phyloP scores from a whole-genome alignment of 1,139 yeast species.

The Tardiomyces digboiensis region DNA sequence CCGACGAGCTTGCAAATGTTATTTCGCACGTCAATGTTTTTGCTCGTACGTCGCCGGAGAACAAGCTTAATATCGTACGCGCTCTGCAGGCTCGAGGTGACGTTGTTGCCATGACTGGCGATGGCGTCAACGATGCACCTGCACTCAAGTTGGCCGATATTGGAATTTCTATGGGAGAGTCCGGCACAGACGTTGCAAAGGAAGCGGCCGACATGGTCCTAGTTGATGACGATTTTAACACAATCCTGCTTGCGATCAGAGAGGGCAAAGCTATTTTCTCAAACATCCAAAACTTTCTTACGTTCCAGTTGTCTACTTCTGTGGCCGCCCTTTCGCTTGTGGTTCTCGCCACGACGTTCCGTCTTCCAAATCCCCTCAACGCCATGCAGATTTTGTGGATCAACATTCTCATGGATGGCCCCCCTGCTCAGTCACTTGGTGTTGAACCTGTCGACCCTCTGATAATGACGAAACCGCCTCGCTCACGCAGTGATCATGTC shows the following conservation, averaged over 20 bases:
- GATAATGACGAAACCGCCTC: constrained; percentile 92
- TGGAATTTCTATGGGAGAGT: constrained; percentile 95
- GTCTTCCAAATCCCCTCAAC: constrained; percentile 90
- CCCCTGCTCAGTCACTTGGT: constrained; percentile 96
- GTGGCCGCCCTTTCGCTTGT: constrained; percentile 89
- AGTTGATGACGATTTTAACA: constrained; percentile 92
- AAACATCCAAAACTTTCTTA: constrained; percentile 87
- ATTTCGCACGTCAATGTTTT: constrained; percentile 81
- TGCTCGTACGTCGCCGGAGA: constrained; percentile 96
- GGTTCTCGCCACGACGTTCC: constrained; percentile 78
- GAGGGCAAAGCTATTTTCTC: constrained; percentile 96
- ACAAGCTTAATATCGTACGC: constrained; percentile 82
- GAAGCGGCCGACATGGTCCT: constrained; percentile 98
- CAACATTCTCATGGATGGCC: constrained; percentile 97
- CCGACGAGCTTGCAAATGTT: constrained; percentile 59
- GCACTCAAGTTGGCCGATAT: constrained; percentile 95
- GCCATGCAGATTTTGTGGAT: constrained; percentile 99
- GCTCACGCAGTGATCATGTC: constrained; percentile 76
- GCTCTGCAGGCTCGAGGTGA: constrained; percentile 92
- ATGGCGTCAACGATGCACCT: constrained; percentile 99
- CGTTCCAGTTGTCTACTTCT: constrained; percentile 91
- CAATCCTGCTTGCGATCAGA: constrained; percentile 84
- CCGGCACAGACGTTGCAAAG: constrained; percentile 97
- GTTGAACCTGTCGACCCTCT: constrained; percentile 96
- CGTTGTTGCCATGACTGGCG: constrained; percentile 98